A percentile compares a stretch with the other conserved stretches of the same genome.
Conservation (phyloP, 108 stramenopile species). For the Cyclostephanos invisitatus region DNA sequence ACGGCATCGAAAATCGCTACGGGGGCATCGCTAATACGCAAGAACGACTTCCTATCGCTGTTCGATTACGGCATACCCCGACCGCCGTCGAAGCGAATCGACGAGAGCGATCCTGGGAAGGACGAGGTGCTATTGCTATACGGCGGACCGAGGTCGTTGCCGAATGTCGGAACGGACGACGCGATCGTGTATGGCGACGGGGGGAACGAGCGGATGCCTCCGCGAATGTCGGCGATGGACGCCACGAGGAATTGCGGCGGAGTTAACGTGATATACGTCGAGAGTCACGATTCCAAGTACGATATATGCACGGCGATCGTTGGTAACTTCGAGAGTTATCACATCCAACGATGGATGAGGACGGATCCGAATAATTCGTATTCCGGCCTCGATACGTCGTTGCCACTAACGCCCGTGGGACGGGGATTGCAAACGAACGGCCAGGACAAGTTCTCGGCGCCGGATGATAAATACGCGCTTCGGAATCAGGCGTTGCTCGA, state of each 20-base stretch:
- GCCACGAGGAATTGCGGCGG: constrained; percentile 72
- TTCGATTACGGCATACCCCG: constrained; percentile 71
- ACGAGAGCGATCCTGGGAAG: constrained; percentile 49
- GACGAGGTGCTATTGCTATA: constrained; percentile 73
- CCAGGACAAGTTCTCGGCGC: constrained; percentile 49
- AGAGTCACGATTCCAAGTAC: constrained; percentile 22
- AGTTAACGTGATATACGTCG: constrained; percentile 65
- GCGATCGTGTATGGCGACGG: constrained; percentile 2
- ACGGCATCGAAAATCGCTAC: constrained; percentile 44
- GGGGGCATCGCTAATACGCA: constrained; percentile 44
- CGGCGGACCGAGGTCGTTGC: constrained; percentile 45
- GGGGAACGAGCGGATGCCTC: constrained; percentile 2
- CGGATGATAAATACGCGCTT: constrained; percentile 32
- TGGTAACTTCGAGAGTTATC: constrained; percentile 76
- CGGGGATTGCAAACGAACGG: constrained; percentile 67
- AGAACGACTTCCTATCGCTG: constrained; percentile 53
- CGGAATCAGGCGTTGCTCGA: constrained; percentile 53
- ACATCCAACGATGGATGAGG: constrained; percentile 75
- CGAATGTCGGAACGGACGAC: constrained; percentile 12
- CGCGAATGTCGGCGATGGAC: constrained; percentile 37
- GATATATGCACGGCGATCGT: constrained; percentile 72
- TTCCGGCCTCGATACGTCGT: constrained; percentile 16
- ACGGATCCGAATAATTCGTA: constrained; percentile 6
- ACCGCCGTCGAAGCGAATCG: constrained; percentile 41
- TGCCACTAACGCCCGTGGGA: constrained; percentile 53